Base-by-base conservation (phyloP, 192 early-diverging fungal species). In the Coemansia brasiliensis region DNA sequence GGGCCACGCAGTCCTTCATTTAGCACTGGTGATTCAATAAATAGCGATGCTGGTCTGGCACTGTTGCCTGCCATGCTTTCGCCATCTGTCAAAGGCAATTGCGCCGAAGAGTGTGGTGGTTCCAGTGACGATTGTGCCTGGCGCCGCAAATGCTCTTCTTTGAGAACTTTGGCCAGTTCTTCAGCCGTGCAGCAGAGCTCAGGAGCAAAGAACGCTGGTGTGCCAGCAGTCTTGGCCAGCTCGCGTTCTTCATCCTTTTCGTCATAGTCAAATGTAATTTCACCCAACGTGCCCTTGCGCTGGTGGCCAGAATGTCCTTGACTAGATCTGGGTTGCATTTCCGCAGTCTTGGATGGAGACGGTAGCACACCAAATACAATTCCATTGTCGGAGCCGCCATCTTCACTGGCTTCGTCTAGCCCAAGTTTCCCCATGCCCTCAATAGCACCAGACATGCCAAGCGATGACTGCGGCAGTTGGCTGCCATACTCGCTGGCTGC, bases 141-240 rank as follows among this genome's bases (percentile, higher is more conserved):
- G 38, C 49, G 32, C 62, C 50, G 44, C 11, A 56, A 21, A 45
- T 44, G 20, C 63, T 53, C 52, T 22, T 65, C 65, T 7, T 53
- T 57, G 38, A 78, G 58, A 5, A 78, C 65, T 21, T 51, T 60
- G 35, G 72, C 60, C 59, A 82, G 63, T 59, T 73, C 67, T 35
- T 67, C 75, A n/a, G 59, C 49, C 3, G 72, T 82, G 61, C 88
- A 88, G 74, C 96, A 98, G 16, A 97, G 80, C 72, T 98, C 96
- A 16, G 96, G 96, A 26, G 96, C 96, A 84, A 98, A 98, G 65
- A 98, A 98, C 2, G 96, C 94, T 2, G 96, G 96, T 16, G 88
- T 91, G 1, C 96, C 96, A 4, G 92, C 95, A 2, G 96, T 98
- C 64, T 94, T 94, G 39, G 90, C 88, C 38, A 98, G 82, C 70